These are phyloP conservation scores for Pythium aphanidermatum DNA, from an alignment of 352 stramenopile genomes.

Conservation along the genomic window DNA sequence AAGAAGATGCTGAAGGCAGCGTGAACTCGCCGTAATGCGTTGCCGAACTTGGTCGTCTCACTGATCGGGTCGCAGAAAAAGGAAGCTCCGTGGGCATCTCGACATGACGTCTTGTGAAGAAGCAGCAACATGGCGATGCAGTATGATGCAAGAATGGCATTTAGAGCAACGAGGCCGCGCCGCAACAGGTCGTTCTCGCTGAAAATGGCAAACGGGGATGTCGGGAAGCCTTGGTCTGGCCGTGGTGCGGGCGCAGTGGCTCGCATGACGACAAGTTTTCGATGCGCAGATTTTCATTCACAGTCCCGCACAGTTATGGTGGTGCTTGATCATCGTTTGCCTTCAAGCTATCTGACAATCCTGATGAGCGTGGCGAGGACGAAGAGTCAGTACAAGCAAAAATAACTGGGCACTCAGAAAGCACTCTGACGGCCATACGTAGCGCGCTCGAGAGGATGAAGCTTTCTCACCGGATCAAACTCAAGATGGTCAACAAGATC, in stretches of 20 bases:
- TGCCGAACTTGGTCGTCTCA: slow-evolving; percentile 1
- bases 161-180: not conserved
- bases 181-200: slow-evolving; percentile 10
- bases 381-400: too few species aligned
- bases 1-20: not conserved
- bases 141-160: slow-evolving; percentile 3
- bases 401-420: too few species aligned
- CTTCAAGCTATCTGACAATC: too few species aligned
- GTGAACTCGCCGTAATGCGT: not conserved
- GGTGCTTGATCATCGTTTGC: too few species aligned
- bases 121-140: slow-evolving; percentile 7
- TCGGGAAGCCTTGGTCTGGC: not conserved
- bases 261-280: not conserved
- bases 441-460: too few species aligned
- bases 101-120: not conserved
- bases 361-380: too few species aligned
- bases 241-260: not conserved
- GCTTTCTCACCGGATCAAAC: too few species aligned
- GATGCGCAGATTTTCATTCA: not conserved
- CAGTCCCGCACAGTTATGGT: too few species aligned
- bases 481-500: too few species aligned
- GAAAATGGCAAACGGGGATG: slow-evolving; percentile 12
- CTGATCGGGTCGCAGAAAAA: slow-evolving; percentile 6
- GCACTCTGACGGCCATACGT: too few species aligned
- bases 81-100: not conserved